phyloP scores from a whole-genome alignment of 2,329 filamentous ascomycete species.

The Ophiocordyceps camponoti-leonardi region DNA sequence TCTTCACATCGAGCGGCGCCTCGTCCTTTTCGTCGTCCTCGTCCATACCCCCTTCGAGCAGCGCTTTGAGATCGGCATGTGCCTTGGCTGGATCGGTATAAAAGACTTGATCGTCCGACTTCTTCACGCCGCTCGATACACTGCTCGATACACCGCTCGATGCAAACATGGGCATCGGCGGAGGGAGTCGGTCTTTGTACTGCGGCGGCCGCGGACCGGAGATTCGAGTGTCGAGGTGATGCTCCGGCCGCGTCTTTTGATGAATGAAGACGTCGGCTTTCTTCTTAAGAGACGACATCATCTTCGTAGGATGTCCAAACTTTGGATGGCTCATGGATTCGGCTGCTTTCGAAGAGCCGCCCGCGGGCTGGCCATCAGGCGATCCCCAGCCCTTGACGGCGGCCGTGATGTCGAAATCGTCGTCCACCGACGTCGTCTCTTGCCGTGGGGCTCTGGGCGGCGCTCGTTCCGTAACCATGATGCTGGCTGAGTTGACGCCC shows the following conservation, averaged over 20 bases:
- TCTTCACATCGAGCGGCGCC: background rate
- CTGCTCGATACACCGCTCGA: slow-evolving; percentile 12
- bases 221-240: slow-evolving; percentile 33
- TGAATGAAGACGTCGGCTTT: slow-evolving; percentile 38
- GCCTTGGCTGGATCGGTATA: slow-evolving; percentile 59
- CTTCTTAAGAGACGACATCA: slow-evolving; percentile 33
- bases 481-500: slow-evolving; percentile 4
- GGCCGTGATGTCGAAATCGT: slow-evolving; percentile 16
- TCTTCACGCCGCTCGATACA: slow-evolving; percentile 2
- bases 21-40: slow-evolving; percentile 45
- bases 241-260: slow-evolving; percentile 36
- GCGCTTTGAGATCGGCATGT: slow-evolving; percentile 58
- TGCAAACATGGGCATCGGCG: slow-evolving; percentile 29
- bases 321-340: slow-evolving; percentile 10
- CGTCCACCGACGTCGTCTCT: slow-evolving; percentile 12
- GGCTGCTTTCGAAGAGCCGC: slow-evolving; percentile 2
- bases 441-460: slow-evolving; percentile 25
- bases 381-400: slow-evolving; percentile 11
- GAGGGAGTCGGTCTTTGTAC: slow-evolving; percentile 27
- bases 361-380: background rate
- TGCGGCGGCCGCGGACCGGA: slow-evolving; percentile 29
- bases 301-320: slow-evolving; percentile 22
- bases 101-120: slow-evolving; percentile 27
- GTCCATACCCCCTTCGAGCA: slow-evolving; percentile 69
- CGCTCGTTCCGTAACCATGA: slow-evolving; percentile 30